Evolutionary conservation across 257 asterid species (phyloP).

Genomic region (Parsonsia alboflavescens): DNA sequence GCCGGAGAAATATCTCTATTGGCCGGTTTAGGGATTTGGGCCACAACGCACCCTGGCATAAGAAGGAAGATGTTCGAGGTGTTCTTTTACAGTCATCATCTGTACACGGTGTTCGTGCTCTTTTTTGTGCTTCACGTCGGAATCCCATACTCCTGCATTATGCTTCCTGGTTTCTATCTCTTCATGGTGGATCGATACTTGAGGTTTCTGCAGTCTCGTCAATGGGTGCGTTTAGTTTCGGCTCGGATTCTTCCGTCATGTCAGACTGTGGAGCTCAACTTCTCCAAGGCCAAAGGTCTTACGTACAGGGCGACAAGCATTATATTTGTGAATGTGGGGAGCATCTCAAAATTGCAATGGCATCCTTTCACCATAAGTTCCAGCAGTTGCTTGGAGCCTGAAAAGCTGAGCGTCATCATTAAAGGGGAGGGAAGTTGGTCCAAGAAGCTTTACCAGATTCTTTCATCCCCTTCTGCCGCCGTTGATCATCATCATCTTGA

Average conservation of each 20-base stretch:
- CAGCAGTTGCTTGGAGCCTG: slow-evolving; percentile 62
- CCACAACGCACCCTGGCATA: slow-evolving; percentile 52
- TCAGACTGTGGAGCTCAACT: slow-evolving; percentile 60
- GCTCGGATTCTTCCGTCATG: slow-evolving; percentile 63
- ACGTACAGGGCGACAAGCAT: slow-evolving; percentile 68
- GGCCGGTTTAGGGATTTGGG: slow-evolving; percentile 65
- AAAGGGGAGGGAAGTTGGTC: slow-evolving; percentile 85
- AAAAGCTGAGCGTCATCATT: slow-evolving; percentile 54
- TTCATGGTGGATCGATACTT: slow-evolving; percentile 69
- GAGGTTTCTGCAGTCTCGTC: slow-evolving; percentile 69
- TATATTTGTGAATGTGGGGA: slow-evolving; percentile 63
- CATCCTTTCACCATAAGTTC: slow-evolving; percentile 84
- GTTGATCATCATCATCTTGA: slow-evolving; percentile 36
- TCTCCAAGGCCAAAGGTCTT: slow-evolving; percentile 55
- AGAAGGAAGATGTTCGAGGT: slow-evolving; percentile 76
- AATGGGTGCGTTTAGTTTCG: slow-evolving; percentile 48
- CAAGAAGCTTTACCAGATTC: slow-evolving; percentile 49
- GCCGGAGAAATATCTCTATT: slow-evolving; percentile 78
- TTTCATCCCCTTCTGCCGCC: slow-evolving; percentile 50
- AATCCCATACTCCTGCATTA: slow-evolving; percentile 36
- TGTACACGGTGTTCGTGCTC: slow-evolving; percentile 59
- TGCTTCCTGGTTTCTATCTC: slow-evolving; percentile 87
- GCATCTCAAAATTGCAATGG: slow-evolving; percentile 83
- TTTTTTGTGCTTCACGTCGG: slow-evolving; percentile 82
- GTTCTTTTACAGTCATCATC: slow-evolving; percentile 77